A percentile compares a stretch with the other conserved stretches of the same genome.
phyloP scores from a whole-genome alignment of 2,329 filamentous ascomycete species.

The Alternaria tenuissima region DNA sequence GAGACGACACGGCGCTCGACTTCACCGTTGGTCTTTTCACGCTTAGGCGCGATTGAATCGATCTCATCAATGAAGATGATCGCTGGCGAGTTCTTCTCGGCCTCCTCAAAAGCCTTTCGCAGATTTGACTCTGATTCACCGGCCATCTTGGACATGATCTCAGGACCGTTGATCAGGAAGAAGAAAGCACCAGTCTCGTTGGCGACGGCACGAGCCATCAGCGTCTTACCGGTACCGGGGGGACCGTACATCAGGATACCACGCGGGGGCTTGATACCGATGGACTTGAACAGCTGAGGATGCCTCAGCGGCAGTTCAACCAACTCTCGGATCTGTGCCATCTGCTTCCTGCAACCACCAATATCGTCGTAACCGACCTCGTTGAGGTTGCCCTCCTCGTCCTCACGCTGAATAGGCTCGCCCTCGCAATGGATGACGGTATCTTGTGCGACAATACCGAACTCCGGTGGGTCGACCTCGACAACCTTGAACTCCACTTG shows the following conservation, averaged over 20 bases:
- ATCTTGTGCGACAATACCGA: constrained; percentile 97
- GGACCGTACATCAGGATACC: constrained; percentile 95
- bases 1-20: constrained; percentile 98
- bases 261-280: constrained; percentile 98
- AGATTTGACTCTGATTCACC: constrained; percentile 99
- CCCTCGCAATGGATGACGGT: constrained; percentile 99
- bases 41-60: constrained; percentile 98
- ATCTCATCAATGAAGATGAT: constrained; percentile 99
- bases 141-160: constrained; percentile 99
- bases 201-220: constrained; percentile 98
- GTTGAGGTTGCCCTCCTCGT: constrained; percentile 98
- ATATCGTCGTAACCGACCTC: constrained; percentile 99
- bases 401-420: constrained; percentile 94
- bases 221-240: constrained; percentile 98
- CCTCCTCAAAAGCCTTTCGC: constrained; percentile 99
- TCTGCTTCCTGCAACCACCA: constrained; percentile 98
- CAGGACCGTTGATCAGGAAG: constrained; percentile 98
- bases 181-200: constrained; percentile 99
- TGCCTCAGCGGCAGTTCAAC: constrained; percentile 96
- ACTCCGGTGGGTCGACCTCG: constrained; percentile 97
- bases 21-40: constrained; percentile 99
- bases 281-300: constrained; percentile 99
- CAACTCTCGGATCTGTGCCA: constrained; percentile 99
- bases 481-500: constrained; percentile 99
- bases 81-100: constrained; percentile 98